These are phyloP conservation scores for Pelargonium nanum DNA, from an alignment of 345 rosid species.

Conservation along the genomic window DNA sequence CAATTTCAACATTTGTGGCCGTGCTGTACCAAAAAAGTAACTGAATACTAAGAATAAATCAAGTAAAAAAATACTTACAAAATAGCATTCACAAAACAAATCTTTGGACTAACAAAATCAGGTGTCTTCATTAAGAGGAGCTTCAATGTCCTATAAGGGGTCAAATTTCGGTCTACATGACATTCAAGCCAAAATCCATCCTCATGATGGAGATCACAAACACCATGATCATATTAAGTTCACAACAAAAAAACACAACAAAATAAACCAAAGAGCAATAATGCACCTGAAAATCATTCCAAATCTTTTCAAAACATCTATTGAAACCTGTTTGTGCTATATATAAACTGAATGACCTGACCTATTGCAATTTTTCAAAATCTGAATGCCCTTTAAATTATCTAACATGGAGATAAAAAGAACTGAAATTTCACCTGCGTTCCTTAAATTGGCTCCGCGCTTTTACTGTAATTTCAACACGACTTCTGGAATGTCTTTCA, in stretches of 20 bases:
- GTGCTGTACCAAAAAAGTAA: neutral
- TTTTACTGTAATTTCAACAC: constrained; percentile 56
- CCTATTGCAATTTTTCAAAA: neutral
- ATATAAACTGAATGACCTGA: neutral
- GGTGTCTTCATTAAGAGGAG: neutral
- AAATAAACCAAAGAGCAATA: neutral
- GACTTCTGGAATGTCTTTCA: constrained; percentile 64
- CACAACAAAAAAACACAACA: neutral
- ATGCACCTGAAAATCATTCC: neutral
- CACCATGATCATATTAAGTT: neutral
- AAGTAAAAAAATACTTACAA: too few species aligned
- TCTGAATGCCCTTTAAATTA: neutral
- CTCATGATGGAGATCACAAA: neutral
- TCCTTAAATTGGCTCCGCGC: constrained; percentile 69
- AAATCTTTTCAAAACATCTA: too few species aligned
- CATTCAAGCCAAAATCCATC: neutral
- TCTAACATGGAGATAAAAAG: too few species aligned
- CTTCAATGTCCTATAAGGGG: too few species aligned
- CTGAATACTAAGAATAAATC: neutral
- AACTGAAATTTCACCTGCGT: constrained; percentile 37
- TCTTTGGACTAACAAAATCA: neutral
- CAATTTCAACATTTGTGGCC: constrained; percentile 11
- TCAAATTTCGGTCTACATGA: neutral
- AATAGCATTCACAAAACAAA: neutral
- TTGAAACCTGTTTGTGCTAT: too few species aligned